These are phyloP conservation scores for Dacryopinax primogenitus DNA, from an alignment of 768 basidiomycete species.

Conservation along the genomic window DNA sequence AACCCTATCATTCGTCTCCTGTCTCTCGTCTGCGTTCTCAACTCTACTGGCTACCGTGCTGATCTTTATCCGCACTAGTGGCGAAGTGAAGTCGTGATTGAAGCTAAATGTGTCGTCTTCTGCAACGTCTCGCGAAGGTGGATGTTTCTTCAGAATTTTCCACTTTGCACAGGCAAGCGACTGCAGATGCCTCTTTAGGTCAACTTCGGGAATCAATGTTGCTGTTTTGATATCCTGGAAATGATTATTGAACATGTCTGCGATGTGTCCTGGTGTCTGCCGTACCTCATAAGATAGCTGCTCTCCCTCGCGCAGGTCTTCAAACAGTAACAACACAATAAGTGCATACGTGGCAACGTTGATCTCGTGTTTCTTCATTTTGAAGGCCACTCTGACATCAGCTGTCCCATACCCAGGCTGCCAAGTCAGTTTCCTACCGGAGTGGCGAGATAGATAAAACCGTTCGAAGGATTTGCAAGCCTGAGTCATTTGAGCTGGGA, in stretches of 20 bases:
- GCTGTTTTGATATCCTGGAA: slow-evolving; percentile 71
- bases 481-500: slow-evolving; percentile 51
- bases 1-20: slow-evolving; percentile 77
- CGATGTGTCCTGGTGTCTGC: not conserved
- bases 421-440: slow-evolving; percentile 84
- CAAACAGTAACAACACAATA: slow-evolving; percentile 79
- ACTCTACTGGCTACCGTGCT: slow-evolving; percentile 77
- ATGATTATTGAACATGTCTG: not conserved
- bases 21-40: slow-evolving; percentile 74
- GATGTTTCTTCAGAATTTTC: slow-evolving; percentile 84
- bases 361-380: slow-evolving; percentile 65
- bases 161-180: slow-evolving; percentile 91
- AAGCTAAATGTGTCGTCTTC: slow-evolving; percentile 75
- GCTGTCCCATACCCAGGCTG: slow-evolving; percentile 80
- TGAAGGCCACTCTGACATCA: slow-evolving; percentile 76
- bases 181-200: slow-evolving; percentile 86
- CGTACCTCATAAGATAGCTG: slow-evolving; percentile 64
- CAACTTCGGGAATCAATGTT: slow-evolving; percentile 58
- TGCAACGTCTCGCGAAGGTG: slow-evolving; percentile 71
- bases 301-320: slow-evolving; percentile 52
- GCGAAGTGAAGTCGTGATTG: slow-evolving; percentile 66
- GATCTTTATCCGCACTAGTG: slow-evolving; percentile 84
- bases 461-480: slow-evolving; percentile 68
- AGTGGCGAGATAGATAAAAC: slow-evolving; percentile 82
- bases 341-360: slow-evolving; percentile 85